These are phyloP conservation scores for Gamsiella multidivaricata DNA, from an alignment of 192 early-diverging fungal genomes.

Conservation along the genomic window DNA sequence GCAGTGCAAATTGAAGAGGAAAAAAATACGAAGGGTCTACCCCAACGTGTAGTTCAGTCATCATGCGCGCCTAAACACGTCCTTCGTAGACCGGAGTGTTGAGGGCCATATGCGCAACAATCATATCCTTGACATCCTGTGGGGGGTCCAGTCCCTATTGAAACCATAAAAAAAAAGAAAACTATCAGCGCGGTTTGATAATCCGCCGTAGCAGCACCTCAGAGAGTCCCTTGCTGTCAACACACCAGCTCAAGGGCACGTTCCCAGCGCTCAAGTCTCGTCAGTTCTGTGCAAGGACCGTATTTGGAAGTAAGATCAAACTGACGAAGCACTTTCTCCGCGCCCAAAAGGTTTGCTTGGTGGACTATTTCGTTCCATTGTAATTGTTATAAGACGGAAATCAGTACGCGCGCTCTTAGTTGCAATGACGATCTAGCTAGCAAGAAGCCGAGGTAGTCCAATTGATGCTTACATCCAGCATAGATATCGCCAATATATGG, in stretches of 20 bases:
- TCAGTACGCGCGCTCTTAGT: too few relatives aligned
- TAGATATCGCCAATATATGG: conserved; percentile 42
- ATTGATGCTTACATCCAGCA: conserved; percentile 31
- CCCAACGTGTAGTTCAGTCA: neutral
- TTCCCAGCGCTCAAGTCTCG: conserved; percentile 48
- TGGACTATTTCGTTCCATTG: conserved; percentile 11
- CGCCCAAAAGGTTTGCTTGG: conserved; percentile 28
- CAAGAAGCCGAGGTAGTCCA: too few relatives aligned
- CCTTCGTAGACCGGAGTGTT: conserved; percentile 39
- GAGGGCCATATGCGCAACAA: conserved; percentile 1
- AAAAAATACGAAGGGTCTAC: too few relatives aligned
- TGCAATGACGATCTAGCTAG: too few relatives aligned
- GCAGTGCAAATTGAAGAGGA: too few relatives aligned
- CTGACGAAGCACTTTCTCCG: conserved; percentile 40
- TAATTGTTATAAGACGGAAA: too few relatives aligned
- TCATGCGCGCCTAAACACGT: conserved; percentile 10
- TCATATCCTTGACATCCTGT: conserved; percentile 33
- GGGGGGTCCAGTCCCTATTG: conserved; percentile 33
- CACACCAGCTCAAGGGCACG: conserved; percentile 38
- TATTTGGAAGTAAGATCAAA: conserved; percentile 43
- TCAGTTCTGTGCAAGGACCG: conserved; percentile 44
- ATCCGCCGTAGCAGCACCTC: neutral
- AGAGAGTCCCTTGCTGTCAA: too few relatives aligned
- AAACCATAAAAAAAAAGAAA: neutral
- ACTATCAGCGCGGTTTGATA: neutral